Base-by-base conservation (phyloP, 1,284 basidiomycete species). In the Sporisorium iseilematis-ciliati region DNA sequence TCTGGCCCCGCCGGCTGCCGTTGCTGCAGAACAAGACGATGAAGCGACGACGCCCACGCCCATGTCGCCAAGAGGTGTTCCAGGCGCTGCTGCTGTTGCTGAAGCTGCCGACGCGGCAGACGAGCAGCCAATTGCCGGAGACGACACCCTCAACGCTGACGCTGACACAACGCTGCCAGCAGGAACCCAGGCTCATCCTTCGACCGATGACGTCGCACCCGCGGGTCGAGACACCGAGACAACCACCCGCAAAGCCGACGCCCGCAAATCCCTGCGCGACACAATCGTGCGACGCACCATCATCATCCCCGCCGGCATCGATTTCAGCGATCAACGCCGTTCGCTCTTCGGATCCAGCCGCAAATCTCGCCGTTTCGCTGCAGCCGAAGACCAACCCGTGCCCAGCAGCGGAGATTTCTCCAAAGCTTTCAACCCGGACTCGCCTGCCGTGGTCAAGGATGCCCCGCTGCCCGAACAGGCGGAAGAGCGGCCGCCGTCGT, bases 201-300 rank as follows among this genome's bases (percentile, higher is more conserved):
- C 4, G n/a, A 18, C 38, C 12, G 18, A 41, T 18, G 11, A 3
- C 6, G 20, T n/a, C 16, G 51, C 26, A 5, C 21, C 7, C 29
- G n/a, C 26, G 12, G n/a, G 7, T 29, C 48, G 10, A 18, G 6
- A 8, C 18, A 21, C 38, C 12, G 25, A 42, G 16, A 18, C 16
- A 14, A 16, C 33, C 0, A 23, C 3, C 8, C 38, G 49, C n/a
- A 26, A 29, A 10, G 49, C 51, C 7, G 46, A 57, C 26, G 52
- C 69, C 12, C 61, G 66, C 55, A 81, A 78, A 50, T 78, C 77
- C 14, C 58, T 73, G 21, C 65, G 80, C 3, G 70, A 82, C 60
- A 82, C 80, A 14, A 74, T 82, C 42, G 73, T 82, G 11, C 77
- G 80, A 8, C 42, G 80, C 11, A 82, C 80, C 46, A 74, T 82